Evolutionary conservation across 345 rosid species (phyloP).

Genomic region (Lumnitzera racemosa): DNA sequence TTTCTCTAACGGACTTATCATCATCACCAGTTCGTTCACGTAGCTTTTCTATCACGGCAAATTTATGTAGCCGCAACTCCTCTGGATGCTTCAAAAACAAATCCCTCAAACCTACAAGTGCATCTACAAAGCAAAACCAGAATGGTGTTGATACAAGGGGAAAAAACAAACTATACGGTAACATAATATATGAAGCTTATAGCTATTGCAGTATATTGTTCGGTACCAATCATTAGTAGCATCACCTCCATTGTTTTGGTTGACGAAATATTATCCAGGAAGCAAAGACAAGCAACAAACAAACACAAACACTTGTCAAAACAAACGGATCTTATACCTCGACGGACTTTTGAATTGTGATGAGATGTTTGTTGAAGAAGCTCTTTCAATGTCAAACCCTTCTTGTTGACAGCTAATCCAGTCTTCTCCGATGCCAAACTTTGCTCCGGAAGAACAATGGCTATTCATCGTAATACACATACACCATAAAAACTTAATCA

Average conservation of each 20-base stretch:
- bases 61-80: slow-evolving; percentile 52
- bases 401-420: slow-evolving; percentile 82
- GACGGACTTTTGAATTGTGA: slow-evolving; percentile 77
- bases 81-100: slow-evolving; percentile 54
- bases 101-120: slow-evolving; percentile 64
- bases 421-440: slow-evolving; percentile 70
- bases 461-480: slow-evolving; percentile 27
- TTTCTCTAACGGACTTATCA: slow-evolving; percentile 53
- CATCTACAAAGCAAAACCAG: slow-evolving; percentile 43
- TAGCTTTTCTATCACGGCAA: slow-evolving; percentile 53
- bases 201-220: neutral
- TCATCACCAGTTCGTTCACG: slow-evolving; percentile 65
- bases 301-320: neutral
- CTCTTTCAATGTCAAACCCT: slow-evolving; percentile 79
- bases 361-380: slow-evolving; percentile 82
- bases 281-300: neutral
- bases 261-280: no score
- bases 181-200: no score
- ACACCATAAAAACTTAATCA: slow-evolving; percentile 1
- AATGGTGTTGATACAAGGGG: neutral
- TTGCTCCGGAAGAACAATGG: slow-evolving; percentile 85
- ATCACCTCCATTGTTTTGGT: no score
- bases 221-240: neutral
- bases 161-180: no score
- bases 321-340: slow-evolving; percentile 25